Conservation (phyloP, 2,329 filamentous ascomycete genomes). For the Botrytis medusae region DNA sequence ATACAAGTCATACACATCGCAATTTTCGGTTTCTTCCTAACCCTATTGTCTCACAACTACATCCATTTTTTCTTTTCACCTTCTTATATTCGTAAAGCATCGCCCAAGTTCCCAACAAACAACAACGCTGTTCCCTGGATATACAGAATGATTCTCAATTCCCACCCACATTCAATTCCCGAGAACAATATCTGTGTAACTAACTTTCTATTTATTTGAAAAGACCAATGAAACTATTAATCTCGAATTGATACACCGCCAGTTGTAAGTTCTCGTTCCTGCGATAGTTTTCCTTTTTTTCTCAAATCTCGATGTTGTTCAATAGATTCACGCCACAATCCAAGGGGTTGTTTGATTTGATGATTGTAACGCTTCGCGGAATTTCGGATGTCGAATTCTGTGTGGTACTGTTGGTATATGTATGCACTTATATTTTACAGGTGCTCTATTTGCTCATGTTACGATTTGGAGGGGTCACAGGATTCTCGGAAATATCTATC, state of each 20-base stretch:
- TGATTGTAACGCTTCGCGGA: constrained; percentile 1
- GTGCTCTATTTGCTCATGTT: constrained; percentile 2
- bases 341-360: constrained; percentile 5
- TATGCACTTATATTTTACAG: background rate
- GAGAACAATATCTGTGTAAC: constrained; percentile 10
- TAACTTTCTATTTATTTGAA: constrained; percentile 9
- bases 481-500: constrained; percentile 1
- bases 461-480: background rate
- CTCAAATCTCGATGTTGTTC: background rate
- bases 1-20: background rate
- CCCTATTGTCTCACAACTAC: background rate
- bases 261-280: constrained; percentile 3
- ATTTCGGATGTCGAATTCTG: constrained; percentile 14
- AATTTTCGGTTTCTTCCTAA: background rate
- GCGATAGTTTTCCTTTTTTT: constrained; percentile 5
- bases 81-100: constrained; percentile 6
- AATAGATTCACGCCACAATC: background rate
- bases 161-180: background rate
- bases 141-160: constrained; percentile 1
- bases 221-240: background rate
- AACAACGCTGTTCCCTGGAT: constrained; percentile 20
- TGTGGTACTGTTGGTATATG: constrained; percentile 1
- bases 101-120: constrained; percentile 1
- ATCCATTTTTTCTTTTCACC: background rate
- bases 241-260: constrained; percentile 17